Evolutionary conservation across 2,329 filamentous ascomycete genomes (phyloP).

Genomic region (Aspergillus quadrilineatus): DNA sequence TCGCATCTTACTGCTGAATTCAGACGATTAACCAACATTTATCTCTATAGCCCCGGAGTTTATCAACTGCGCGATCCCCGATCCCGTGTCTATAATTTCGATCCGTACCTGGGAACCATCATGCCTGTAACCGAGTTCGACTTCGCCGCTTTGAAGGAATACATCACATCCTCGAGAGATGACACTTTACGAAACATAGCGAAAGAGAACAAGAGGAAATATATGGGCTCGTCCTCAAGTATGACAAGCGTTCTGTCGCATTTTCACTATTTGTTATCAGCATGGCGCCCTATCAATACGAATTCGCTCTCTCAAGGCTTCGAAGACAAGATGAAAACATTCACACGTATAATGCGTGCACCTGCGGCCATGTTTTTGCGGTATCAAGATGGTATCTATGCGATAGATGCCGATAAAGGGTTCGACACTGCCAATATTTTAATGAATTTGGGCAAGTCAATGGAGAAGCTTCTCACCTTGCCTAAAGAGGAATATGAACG

Average conservation of each 20-base stretch:
- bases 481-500: constrained; percentile 80
- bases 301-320: constrained; percentile 68
- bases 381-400: constrained; percentile 81
- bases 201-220: constrained; percentile 67
- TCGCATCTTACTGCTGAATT: not conserved
- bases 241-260: constrained; percentile 87
- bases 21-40: not conserved
- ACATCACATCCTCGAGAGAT: constrained; percentile 90
- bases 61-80: constrained; percentile 87
- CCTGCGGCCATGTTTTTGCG: constrained; percentile 80
- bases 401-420: constrained; percentile 94
- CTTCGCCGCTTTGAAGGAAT: constrained; percentile 79
- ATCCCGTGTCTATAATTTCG: constrained; percentile 91
- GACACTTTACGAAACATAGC: constrained; percentile 67
- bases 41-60: constrained; percentile 63
- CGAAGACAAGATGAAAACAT: constrained; percentile 58
- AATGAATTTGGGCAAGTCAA: constrained; percentile 88
- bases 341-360: constrained; percentile 69
- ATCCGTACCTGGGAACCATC: constrained; percentile 87
- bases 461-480: constrained; percentile 91
- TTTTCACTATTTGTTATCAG: constrained; percentile 87
- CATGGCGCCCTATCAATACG: constrained; percentile 72
- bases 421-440: constrained; percentile 82
- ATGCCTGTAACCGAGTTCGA: constrained; percentile 95
- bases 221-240: constrained; percentile 92